Evolutionary conservation across 148 eudicot species (phyloP).

Genomic region (Tetragonia tetragonoides): DNA sequence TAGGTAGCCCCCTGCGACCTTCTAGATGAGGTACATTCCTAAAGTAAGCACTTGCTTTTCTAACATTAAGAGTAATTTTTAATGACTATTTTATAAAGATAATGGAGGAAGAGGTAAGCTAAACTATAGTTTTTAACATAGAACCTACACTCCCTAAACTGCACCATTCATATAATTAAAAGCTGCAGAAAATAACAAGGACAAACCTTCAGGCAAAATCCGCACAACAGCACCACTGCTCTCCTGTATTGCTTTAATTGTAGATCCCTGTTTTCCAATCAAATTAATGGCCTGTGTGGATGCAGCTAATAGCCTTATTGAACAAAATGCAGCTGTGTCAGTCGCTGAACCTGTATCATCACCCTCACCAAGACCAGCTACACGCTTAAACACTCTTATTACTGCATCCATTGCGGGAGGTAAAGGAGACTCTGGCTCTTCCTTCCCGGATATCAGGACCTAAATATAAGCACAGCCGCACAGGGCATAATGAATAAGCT

Average conservation of each 20-base stretch:
- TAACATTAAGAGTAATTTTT: neutral
- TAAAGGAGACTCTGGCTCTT: conserved; percentile 40
- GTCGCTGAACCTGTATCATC: conserved; percentile 25
- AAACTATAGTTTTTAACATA: neutral
- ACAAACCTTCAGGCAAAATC: conserved; percentile 63
- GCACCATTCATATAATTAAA: neutral
- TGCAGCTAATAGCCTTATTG: conserved; percentile 38
- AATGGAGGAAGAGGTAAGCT: neutral
- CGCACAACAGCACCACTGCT: conserved; percentile 69
- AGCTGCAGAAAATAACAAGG: conserved; percentile 3
- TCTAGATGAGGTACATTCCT: neutral
- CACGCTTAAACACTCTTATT: conserved; percentile 43
- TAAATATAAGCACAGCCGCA: conserved; percentile 18
- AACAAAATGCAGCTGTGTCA: conserved; percentile 40
- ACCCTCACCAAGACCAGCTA: conserved; percentile 34
- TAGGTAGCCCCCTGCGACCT: neutral
- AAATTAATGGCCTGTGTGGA: conserved; percentile 39
- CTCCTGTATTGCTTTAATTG: conserved; percentile 60
- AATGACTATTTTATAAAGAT: neutral
- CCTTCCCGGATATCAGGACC: conserved; percentile 53
- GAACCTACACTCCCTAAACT: neutral
- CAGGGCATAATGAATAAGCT: neutral
- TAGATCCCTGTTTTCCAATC: conserved; percentile 48
- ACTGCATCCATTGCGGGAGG: conserved; percentile 54
- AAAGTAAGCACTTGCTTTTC: neutral